These are phyloP conservation scores for Trametes punicea DNA, from an alignment of 768 basidiomycete genomes.

Conservation along the genomic window DNA sequence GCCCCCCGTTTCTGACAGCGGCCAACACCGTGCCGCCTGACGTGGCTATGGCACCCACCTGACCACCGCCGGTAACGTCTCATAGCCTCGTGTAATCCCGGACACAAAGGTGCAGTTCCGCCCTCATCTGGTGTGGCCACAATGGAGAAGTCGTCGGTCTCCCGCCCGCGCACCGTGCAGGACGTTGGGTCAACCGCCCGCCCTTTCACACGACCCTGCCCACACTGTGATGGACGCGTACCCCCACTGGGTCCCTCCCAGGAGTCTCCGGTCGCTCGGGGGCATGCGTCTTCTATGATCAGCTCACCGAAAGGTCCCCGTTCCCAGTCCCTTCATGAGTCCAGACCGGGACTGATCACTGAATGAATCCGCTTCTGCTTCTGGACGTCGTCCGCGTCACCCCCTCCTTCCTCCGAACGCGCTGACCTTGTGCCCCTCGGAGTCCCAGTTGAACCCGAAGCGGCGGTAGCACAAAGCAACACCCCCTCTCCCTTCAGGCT, in stretches of 20 bases:
- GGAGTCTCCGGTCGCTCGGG: conserved; percentile 11
- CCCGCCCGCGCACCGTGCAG: neutral
- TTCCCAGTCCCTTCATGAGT: neutral
- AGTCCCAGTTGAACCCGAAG: neutral
- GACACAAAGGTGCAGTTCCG: neutral
- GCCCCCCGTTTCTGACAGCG: neutral
- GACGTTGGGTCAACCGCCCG: neutral
- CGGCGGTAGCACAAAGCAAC: neutral
- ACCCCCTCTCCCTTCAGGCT: neutral
- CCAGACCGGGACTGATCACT: neutral
- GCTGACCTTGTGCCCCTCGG: neutral
- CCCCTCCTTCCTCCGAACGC: neutral
- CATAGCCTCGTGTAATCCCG: conserved; percentile 17
- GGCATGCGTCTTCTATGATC: conserved; percentile 8
- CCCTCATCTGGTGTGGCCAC: neutral
- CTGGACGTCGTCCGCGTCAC: conserved; percentile 6
- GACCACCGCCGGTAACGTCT: conserved; percentile 1
- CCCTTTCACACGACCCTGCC: neutral
- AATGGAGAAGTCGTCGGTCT: neutral
- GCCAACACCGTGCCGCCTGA: neutral
- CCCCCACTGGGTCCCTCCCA: neutral
- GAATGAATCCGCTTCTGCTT: neutral
- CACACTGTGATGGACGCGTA: neutral
- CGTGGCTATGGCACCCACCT: neutral
- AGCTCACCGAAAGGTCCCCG: neutral